Conservation (phyloP, 2,329 filamentous ascomycete genomes). For the Phyllosticta paracitricarpa region DNA sequence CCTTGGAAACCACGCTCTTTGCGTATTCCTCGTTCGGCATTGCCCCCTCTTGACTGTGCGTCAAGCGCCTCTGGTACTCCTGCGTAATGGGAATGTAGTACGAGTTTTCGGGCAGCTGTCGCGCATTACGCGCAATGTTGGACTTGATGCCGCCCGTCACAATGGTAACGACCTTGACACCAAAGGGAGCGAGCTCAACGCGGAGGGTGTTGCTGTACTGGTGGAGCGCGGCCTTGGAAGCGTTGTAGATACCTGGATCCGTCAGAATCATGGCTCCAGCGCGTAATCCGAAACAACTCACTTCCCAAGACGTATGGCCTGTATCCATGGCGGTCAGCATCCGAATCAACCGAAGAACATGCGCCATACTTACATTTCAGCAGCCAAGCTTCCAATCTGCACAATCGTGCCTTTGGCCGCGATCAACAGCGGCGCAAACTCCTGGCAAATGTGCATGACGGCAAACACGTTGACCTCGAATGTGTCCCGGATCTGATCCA, state of each 20-base stretch:
- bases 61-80: conserved; percentile 42
- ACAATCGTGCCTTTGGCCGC: conserved; percentile 36
- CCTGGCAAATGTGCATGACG: conserved; percentile 48
- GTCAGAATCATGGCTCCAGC: neutral
- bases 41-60: conserved; percentile 43
- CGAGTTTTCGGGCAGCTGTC: conserved; percentile 37
- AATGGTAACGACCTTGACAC: conserved; percentile 37
- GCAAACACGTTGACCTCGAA: conserved; percentile 49
- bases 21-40: conserved; percentile 47
- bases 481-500: conserved; percentile 35
- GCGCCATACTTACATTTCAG: conserved; percentile 22
- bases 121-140: conserved; percentile 45
- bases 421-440: conserved; percentile 45
- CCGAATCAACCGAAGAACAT: neutral
- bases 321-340: neutral
- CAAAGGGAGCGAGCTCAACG: conserved; percentile 45
- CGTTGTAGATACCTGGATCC: conserved; percentile 20
- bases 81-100: conserved; percentile 43
- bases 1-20: conserved; percentile 42
- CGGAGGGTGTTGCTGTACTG: conserved; percentile 22
- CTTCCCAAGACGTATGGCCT: conserved; percentile 30
- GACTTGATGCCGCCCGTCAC: conserved; percentile 52
- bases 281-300: conserved; percentile 34
- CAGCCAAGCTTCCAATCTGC: conserved; percentile 36
- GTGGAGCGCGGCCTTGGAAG: conserved; percentile 18